A percentile compares a stretch with the other conserved stretches of the same genome.
Evolutionary conservation across 208 protist genomes (phyloP).

Genomic region (Acanthamoeba healyi): DNA sequence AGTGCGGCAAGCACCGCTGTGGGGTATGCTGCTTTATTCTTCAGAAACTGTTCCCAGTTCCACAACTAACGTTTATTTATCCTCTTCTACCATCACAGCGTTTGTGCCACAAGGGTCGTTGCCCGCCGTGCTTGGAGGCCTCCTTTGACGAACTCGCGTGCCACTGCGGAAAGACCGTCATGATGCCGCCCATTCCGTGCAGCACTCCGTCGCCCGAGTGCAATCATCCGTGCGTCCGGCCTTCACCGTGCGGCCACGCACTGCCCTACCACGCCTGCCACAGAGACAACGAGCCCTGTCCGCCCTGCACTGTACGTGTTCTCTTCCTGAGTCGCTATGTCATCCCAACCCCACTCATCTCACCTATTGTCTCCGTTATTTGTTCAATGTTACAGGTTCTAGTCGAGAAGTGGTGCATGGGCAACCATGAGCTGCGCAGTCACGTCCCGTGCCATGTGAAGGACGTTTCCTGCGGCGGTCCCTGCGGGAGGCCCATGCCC

Average conservation of each 20-base stretch:
- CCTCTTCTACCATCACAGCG: background rate
- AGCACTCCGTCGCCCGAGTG: conserved; percentile 78
- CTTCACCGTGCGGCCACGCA: conserved; percentile 82
- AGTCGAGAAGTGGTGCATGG: conserved; percentile 81
- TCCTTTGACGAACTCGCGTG: conserved; percentile 78
- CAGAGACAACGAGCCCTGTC: conserved; percentile 43
- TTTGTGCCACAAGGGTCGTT: conserved; percentile 77
- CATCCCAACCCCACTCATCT: background rate
- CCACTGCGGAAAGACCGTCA: conserved; percentile 83
- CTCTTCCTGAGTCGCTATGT: background rate
- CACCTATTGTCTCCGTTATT: background rate
- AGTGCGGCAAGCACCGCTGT: conserved; percentile 84
- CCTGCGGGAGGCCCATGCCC: conserved; percentile 82
- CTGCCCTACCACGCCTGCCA: conserved; percentile 83
- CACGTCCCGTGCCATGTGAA: conserved; percentile 80
- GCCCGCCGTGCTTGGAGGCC: conserved; percentile 78
- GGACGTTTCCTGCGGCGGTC: conserved; percentile 67
- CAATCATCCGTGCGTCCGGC: conserved; percentile 68
- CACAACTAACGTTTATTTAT: background rate
- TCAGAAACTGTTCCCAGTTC: conserved; percentile 63
- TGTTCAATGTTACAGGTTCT: conserved; percentile 66
- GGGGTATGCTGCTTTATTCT: conserved; percentile 79
- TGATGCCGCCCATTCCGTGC: conserved; percentile 84
- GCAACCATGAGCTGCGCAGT: conserved; percentile 82
- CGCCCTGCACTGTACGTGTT: conserved; percentile 49